phyloP scores from a whole-genome alignment of 2,329 filamentous ascomycete species.

The Colletotrichum higginsianum region DNA sequence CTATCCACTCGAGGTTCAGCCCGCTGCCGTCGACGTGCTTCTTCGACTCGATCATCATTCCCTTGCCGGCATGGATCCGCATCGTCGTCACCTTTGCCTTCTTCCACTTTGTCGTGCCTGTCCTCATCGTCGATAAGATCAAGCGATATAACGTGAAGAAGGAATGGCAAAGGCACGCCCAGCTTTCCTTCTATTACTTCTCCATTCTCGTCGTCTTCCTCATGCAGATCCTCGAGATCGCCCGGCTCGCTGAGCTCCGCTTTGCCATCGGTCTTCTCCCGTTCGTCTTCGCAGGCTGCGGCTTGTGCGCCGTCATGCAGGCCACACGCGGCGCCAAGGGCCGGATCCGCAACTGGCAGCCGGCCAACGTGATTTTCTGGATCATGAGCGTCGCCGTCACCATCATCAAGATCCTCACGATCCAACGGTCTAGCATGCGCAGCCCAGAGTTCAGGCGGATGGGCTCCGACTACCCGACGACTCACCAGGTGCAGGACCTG shows the following conservation, averaged over 20 bases:
- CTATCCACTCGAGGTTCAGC: conserved; percentile 30
- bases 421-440: conserved; percentile 36
- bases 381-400: conserved; percentile 44
- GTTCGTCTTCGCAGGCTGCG: conserved; percentile 45
- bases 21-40: conserved; percentile 48
- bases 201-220: conserved; percentile 44
- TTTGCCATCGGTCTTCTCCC: conserved; percentile 45
- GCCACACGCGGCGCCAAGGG: conserved; percentile 42
- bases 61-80: conserved; percentile 46
- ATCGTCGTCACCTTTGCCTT: conserved; percentile 43
- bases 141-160: conserved; percentile 26
- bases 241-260: conserved; percentile 39
- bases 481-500: conserved; percentile 47
- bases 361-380: conserved; percentile 46
- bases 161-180: conserved; percentile 43
- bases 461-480: conserved; percentile 43
- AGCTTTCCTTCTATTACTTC: conserved; percentile 46
- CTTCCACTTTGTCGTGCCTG: conserved; percentile 41
- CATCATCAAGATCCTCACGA: conserved; percentile 44
- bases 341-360: conserved; percentile 43
- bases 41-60: conserved; percentile 47
- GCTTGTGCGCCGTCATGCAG: conserved; percentile 41
- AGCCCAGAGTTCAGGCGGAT: conserved; percentile 35
- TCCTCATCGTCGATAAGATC: conserved; percentile 35
- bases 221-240: conserved; percentile 48